phyloP scores from a whole-genome alignment of 1,139 yeast species.

The Petasospora fabianii region DNA sequence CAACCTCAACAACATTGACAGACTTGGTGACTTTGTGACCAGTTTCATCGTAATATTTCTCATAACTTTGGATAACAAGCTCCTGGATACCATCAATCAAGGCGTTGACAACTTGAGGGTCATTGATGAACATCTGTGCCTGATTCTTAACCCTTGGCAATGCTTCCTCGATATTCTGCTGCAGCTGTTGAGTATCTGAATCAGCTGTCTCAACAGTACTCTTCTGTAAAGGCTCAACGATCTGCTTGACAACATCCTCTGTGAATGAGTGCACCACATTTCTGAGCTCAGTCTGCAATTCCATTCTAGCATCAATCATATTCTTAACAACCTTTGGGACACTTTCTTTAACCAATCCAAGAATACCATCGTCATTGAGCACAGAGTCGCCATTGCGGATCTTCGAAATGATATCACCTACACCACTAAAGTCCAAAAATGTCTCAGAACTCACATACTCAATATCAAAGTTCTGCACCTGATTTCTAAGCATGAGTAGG shows the following conservation, averaged over 20 bases:
- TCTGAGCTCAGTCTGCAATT: conserved; percentile 69
- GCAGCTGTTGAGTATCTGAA: conserved; percentile 39
- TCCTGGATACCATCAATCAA: conserved; percentile 61
- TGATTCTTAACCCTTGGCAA: conserved; percentile 55
- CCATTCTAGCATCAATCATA: conserved; percentile 81
- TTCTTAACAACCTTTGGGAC: conserved; percentile 83
- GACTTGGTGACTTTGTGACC: conserved; percentile 27
- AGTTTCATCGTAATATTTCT: conserved; percentile 35
- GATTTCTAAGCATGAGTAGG: conserved; percentile 64
- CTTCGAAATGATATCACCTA: conserved; percentile 52
- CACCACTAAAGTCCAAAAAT: conserved; percentile 75
- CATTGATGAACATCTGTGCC: conserved; percentile 44
- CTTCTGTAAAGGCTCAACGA: conserved; percentile 26
- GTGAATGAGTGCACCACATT: conserved; percentile 66
- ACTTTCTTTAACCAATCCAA: conserved; percentile 61
- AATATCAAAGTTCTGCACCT: conserved; percentile 75
- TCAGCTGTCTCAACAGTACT: conserved; percentile 25
- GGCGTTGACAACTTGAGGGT: conserved; percentile 42
- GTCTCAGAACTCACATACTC: conserved; percentile 71
- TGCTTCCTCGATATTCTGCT: conserved; percentile 45
- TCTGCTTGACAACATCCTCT: conserved; percentile 36
- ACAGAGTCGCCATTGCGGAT: conserved; percentile 35
- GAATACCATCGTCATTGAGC: conserved; percentile 35
- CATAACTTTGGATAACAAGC: conserved; percentile 46
- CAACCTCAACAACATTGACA: conserved; percentile 51